These are phyloP conservation scores for Cryptosporidium sp. DNA, from an alignment of 169 alveolate genomes.

Conservation along the genomic window DNA sequence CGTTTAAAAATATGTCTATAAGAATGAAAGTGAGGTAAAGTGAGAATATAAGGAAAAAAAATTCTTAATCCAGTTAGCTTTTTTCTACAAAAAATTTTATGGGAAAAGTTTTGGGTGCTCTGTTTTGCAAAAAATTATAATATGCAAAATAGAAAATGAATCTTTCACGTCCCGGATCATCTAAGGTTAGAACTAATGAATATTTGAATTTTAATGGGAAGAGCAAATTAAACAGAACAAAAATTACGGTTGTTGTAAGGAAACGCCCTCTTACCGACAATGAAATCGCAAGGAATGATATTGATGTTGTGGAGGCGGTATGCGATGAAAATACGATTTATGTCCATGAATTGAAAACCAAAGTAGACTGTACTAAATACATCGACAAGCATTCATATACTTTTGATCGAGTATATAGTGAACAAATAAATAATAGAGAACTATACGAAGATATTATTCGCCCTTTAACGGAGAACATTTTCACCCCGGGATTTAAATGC, in stretches of 20 bases:
- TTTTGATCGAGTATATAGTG: constrained; percentile 91
- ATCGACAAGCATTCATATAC: constrained; percentile 92
- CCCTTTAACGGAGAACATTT: constrained; percentile 94
- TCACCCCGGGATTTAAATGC: constrained; percentile 90
- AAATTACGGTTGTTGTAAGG: constrained; percentile 93
- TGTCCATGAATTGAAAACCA: constrained; percentile 80
- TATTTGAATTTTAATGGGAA: neutral
- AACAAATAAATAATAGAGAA: constrained; percentile 86
- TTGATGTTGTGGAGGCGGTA: constrained; percentile 91
- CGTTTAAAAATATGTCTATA: constrained; percentile 59
- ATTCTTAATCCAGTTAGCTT: neutral
- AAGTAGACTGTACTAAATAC: constrained; percentile 91
- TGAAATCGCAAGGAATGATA: constrained; percentile 91
- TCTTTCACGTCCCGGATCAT: constrained; percentile 59
- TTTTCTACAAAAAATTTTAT: neutral
- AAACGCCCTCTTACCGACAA: constrained; percentile 93
- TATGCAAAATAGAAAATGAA: constrained; percentile 38
- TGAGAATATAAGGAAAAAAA: constrained; percentile 9
- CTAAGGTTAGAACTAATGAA: constrained; percentile 44
- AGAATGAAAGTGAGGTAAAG: constrained; percentile 28
- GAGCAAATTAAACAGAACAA: constrained; percentile 81
- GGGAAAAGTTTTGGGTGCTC: constrained; percentile 5
- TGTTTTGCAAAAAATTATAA: neutral
- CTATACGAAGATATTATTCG: constrained; percentile 89
- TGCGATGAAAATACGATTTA: constrained; percentile 80